Percentiles rank a stretch among this genome's conserved stretches.
These are phyloP conservation scores for Didymella exigua DNA, from an alignment of 2,329 filamentous ascomycete genomes.

Conservation along the genomic window DNA sequence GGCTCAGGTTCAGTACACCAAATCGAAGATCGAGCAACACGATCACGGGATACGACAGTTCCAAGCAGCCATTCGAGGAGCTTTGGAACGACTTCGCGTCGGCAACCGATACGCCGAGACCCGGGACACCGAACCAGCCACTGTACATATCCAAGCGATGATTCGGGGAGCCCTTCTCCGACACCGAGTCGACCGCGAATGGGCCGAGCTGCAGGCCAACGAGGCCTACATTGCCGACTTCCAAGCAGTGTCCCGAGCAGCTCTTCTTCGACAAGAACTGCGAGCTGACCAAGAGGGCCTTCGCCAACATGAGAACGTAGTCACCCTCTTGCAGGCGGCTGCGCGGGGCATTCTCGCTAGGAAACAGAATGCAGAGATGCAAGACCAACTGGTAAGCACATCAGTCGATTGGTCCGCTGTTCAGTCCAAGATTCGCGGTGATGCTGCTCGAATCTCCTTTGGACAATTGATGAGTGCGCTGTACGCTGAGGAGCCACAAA, in stretches of 20 bases:
- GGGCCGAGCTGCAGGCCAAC: constrained; percentile 51
- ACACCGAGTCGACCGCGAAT: constrained; percentile 56
- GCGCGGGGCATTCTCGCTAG: constrained; percentile 59
- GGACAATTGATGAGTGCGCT: constrained; percentile 41
- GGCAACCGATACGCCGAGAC: constrained; percentile 64
- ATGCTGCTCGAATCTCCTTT: constrained; percentile 34
- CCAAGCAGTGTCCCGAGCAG: constrained; percentile 52
- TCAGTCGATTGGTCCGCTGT: constrained; percentile 51
- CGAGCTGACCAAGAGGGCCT: constrained; percentile 44
- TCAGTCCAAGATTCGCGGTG: constrained; percentile 55
- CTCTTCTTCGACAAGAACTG: constrained; percentile 47
- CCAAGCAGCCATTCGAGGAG: constrained; percentile 62
- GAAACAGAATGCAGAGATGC: constrained; percentile 47
- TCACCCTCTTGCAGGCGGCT: constrained; percentile 67
- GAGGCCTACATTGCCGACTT: constrained; percentile 53
- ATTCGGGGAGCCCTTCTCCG: constrained; percentile 72
- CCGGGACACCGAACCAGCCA: constrained; percentile 66
- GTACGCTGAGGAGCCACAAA: constrained; percentile 35
- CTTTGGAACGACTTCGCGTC: constrained; percentile 50
- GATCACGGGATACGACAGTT: constrained; percentile 56
- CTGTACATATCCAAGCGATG: constrained; percentile 57
- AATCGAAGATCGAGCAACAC: constrained; percentile 53
- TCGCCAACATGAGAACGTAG: constrained; percentile 47
- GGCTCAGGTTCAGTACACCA: constrained; percentile 54
- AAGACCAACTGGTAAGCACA: constrained; percentile 50